Evolutionary conservation across 2,329 filamentous ascomycete species (phyloP), one percentile per base, ranked within the genome.

Genomic region (Exserohilum turcica): DNA sequence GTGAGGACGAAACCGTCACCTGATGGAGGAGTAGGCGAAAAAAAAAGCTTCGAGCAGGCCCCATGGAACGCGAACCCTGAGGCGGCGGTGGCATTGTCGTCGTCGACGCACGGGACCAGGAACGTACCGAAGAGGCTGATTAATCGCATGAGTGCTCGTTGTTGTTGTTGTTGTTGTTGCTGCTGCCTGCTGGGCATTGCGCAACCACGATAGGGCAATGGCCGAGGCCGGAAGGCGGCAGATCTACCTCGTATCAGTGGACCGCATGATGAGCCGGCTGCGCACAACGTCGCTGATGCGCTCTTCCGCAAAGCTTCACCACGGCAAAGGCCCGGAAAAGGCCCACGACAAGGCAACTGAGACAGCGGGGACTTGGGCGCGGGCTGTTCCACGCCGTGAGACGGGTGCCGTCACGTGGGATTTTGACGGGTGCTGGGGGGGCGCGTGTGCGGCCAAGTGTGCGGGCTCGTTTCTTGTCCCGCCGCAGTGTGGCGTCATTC

Each of bases 311-410:
- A 28, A 28, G n/a, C 28, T 31, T 46, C 19, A 29, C 18, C 38
- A 32, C 35, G 33, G 36, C n/a, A 7, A 42, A 52, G 19, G 47
- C 5, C 13, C 43, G n/a, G 21, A 37, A 28, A 27, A 38, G n/a
- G 53, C 46, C 32, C 33, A 18, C 18, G 12, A 51, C 40, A 48
- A 65, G 62, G 61, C 62, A 61, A 57, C 62, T 55, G 55, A 63
- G 55, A 66, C 63, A 60, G 2, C 5, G 37, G 13, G 10, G n/a
- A 21, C 21, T 8, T n/a, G 48, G 13, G 1, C 10, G 28, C 13
- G 43, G 47, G 50, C 43, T 27, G 19, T 15, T 18, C 29, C 18
- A 28, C 28, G 15, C 24, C 33, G 37, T 42, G 15, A 15, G 13
- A 9, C 15, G 10, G 21, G 42, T 24, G n/a, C 18, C 24, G 12